Conservation (phyloP, 495 filamentous ascomycete species). For the Lindgomyces ingoldianus region DNA sequence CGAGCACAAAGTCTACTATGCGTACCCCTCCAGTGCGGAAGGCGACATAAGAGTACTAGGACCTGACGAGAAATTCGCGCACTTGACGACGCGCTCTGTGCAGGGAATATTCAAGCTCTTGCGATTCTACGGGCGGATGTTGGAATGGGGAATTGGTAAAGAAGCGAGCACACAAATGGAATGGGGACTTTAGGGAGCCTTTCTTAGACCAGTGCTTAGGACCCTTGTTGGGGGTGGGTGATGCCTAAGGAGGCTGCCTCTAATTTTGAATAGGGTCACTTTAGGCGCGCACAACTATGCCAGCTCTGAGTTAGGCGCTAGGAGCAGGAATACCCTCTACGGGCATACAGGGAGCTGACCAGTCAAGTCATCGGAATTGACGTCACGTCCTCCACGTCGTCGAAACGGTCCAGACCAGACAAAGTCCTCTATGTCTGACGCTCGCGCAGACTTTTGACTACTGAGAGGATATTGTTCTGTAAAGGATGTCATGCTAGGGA, state of each 20-base stretch:
- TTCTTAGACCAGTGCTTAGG: conserved; percentile 12
- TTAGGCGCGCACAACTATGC: background rate
- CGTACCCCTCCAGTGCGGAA: conserved; percentile 16
- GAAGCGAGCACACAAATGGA: background rate
- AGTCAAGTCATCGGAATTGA: background rate
- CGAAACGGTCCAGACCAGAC: background rate
- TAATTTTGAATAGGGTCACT: background rate
- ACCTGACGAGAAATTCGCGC: conserved; percentile 28
- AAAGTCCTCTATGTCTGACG: background rate
- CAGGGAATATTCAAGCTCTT: conserved; percentile 27
- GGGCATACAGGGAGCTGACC: conserved; percentile 1
- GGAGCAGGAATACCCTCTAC: background rate
- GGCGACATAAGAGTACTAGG: conserved; percentile 26
- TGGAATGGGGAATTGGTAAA: conserved; percentile 10
- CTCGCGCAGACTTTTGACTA: background rate
- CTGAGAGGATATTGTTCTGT: too few species aligned
- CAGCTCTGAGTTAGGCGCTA: background rate
- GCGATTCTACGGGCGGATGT: conserved; percentile 19
- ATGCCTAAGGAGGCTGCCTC: conserved; percentile 1
- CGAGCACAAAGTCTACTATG: conserved; percentile 30
- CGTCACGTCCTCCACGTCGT: background rate
- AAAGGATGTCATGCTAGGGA: too few species aligned
- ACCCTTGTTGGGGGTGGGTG: background rate
- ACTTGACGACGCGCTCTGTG: conserved; percentile 26
- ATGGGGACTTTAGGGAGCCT: conserved; percentile 6